A percentile compares a stretch with the other conserved stretches of the same genome.
Conservation (phyloP, 768 basidiomycete species). For the Scleroderma citrinum region DNA sequence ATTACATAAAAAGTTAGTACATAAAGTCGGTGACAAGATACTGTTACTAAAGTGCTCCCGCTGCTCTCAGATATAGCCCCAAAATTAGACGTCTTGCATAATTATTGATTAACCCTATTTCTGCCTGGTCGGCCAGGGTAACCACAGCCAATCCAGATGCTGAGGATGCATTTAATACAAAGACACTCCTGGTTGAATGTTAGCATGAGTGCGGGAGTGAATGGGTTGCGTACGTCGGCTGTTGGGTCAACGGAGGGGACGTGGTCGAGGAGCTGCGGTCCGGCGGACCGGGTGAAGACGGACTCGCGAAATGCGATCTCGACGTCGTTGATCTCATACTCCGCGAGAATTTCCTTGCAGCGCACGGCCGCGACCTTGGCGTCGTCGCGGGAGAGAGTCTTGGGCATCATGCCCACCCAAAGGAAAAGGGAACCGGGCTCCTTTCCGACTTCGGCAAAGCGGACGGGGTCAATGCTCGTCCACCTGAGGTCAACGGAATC, state of each 20-base stretch:
- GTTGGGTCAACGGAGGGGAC: conserved; percentile 12
- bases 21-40: too few species aligned
- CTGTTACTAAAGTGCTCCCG: too few species aligned
- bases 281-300: conserved; percentile 8
- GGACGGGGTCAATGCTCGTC: conserved; percentile 27
- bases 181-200: too few species aligned
- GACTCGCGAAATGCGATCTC: conserved; percentile 32
- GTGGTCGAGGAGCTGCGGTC: conserved; percentile 16
- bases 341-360: conserved; percentile 22
- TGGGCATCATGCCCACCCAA: conserved; percentile 30
- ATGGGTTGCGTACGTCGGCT: conserved; percentile 13
- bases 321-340: conserved; percentile 24
- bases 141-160: too few species aligned
- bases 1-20: too few species aligned
- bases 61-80: too few species aligned
- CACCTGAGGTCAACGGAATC: conserved; percentile 22
- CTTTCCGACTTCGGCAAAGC: conserved; percentile 24
- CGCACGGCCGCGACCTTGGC: conserved; percentile 22
- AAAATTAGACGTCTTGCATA: too few species aligned
- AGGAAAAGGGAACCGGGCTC: conserved; percentile 17
- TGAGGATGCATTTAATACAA: too few species aligned
- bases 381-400: conserved; percentile 19
- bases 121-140: too few species aligned
- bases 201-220: conserved; percentile 26
- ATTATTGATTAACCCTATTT: too few species aligned